phyloP scores from a whole-genome alignment of 1,284 basidiomycete species.

The Phylloporus gajari region DNA sequence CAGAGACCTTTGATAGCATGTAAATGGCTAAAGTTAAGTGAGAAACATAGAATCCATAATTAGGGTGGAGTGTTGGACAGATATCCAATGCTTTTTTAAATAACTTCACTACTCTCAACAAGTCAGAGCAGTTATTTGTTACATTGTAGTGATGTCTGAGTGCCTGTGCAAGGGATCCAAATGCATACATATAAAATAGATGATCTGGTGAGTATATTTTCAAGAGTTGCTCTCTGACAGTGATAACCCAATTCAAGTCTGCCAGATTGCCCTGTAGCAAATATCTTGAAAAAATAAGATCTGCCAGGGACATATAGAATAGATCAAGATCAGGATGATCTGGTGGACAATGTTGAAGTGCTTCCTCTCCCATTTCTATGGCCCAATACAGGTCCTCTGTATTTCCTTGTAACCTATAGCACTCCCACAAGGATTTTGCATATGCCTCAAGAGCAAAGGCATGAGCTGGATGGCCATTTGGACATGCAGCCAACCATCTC shows the following conservation, averaged over 20 bases:
- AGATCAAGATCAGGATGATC: neutral
- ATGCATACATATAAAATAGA: neutral
- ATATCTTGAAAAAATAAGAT: neutral
- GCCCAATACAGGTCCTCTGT: neutral
- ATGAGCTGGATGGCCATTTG: neutral
- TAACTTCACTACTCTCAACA: neutral
- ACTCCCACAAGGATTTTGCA: neutral
- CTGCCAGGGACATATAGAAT: neutral
- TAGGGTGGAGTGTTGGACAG: neutral
- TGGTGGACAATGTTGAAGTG: neutral
- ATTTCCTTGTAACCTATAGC: neutral
- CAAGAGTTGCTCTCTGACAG: neutral
- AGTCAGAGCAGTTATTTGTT: neutral
- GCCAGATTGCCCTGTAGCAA: neutral
- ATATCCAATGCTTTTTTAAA: neutral
- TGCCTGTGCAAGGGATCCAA: neutral
- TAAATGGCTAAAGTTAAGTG: neutral
- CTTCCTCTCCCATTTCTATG: neutral
- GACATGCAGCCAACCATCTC: neutral
- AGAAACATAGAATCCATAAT: neutral
- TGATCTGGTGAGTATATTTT: neutral
- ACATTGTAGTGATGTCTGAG: neutral
- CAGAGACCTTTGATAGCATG: neutral
- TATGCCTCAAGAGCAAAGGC: neutral
- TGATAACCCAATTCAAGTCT: neutral